phyloP scores from a whole-genome alignment of 2,329 filamentous ascomycete species.

The Penicillium aurantiogriseum region DNA sequence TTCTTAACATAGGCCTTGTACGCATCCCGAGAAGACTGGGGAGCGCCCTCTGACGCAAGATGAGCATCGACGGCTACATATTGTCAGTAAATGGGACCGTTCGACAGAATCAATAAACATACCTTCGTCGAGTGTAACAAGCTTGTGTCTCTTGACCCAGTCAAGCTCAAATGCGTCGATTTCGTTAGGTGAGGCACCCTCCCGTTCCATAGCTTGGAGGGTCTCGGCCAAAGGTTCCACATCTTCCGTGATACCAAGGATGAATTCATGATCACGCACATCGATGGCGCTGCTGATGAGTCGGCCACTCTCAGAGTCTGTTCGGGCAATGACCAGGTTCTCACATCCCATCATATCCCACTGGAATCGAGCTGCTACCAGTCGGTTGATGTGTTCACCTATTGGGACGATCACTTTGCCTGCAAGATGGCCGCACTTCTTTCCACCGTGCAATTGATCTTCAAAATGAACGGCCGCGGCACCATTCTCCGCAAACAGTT shows the following conservation, averaged over 20 bases:
- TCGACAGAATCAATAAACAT: not conserved
- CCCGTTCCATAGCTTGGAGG: slow-evolving; percentile 82
- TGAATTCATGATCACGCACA: slow-evolving; percentile 93
- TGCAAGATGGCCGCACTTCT: slow-evolving; percentile 96
- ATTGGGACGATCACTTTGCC: slow-evolving; percentile 94
- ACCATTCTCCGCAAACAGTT: slow-evolving; percentile 95
- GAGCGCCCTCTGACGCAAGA: slow-evolving; percentile 64
- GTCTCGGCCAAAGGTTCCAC: slow-evolving; percentile 81
- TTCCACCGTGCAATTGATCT: slow-evolving; percentile 94
- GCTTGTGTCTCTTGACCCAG: slow-evolving; percentile 82
- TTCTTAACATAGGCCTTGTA: slow-evolving; percentile 64
- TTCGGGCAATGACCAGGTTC: slow-evolving; percentile 90
- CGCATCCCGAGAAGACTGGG: slow-evolving; percentile 61
- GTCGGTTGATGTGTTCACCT: slow-evolving; percentile 92
- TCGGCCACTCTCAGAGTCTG: slow-evolving; percentile 90
- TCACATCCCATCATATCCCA: slow-evolving; percentile 98
- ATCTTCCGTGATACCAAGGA: slow-evolving; percentile 80
- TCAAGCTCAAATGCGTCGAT: slow-evolving; percentile 82
- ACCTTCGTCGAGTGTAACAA: slow-evolving; percentile 87
- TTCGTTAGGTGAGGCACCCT: slow-evolving; percentile 72
- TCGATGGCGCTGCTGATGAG: slow-evolving; percentile 89
- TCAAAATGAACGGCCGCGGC: slow-evolving; percentile 97
- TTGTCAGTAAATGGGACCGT: slow-evolving; percentile 10
- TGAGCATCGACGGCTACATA: slow-evolving; percentile 68
- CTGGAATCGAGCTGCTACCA: slow-evolving; percentile 88